Conservation (phyloP, 371 early-diverging fungal genomes). For the Mortierella sp. region DNA sequence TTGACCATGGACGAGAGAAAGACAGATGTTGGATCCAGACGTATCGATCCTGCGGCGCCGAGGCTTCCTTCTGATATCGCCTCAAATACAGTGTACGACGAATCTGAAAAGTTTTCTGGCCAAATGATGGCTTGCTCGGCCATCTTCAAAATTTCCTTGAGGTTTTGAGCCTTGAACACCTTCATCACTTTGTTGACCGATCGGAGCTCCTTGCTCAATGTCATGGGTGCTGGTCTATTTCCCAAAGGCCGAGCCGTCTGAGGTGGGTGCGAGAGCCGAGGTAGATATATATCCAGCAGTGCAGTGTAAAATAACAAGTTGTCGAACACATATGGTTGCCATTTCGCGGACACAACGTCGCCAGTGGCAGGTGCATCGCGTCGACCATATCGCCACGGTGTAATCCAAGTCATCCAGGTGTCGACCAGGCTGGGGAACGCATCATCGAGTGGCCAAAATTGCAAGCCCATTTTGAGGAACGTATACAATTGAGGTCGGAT, state of each 20-base stretch:
- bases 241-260: slow-evolving; percentile 23
- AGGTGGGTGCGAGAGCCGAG: slow-evolving; percentile 41
- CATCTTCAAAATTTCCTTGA: slow-evolving; percentile 44
- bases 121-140: slow-evolving; percentile 45
- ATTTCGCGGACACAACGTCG: slow-evolving; percentile 42
- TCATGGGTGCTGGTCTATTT: slow-evolving; percentile 27
- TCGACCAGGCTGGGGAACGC: slow-evolving; percentile 40
- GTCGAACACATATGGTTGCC: slow-evolving; percentile 51
- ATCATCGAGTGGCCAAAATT: slow-evolving; percentile 46
- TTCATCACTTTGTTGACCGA: slow-evolving; percentile 44
- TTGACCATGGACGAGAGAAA: slow-evolving; percentile 39
- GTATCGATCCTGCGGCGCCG: slow-evolving; percentile 3
- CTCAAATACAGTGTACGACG: slow-evolving; percentile 35
- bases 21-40: slow-evolving; percentile 35
- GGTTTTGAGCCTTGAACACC: slow-evolving; percentile 35
- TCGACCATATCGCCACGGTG: slow-evolving; percentile 48
- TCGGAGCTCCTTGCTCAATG: slow-evolving; percentile 34
- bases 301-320: slow-evolving; percentile 48
- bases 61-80: slow-evolving; percentile 16
- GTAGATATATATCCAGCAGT: slow-evolving; percentile 32
- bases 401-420: slow-evolving; percentile 46
- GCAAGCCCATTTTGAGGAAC: slow-evolving; percentile 28
- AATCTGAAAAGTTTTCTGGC: slow-evolving; percentile 46
- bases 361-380: slow-evolving; percentile 33
- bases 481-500: slow-evolving; percentile 42